Conservation (phyloP, 306 rosid species). For the Phaseolus lunatus region DNA sequence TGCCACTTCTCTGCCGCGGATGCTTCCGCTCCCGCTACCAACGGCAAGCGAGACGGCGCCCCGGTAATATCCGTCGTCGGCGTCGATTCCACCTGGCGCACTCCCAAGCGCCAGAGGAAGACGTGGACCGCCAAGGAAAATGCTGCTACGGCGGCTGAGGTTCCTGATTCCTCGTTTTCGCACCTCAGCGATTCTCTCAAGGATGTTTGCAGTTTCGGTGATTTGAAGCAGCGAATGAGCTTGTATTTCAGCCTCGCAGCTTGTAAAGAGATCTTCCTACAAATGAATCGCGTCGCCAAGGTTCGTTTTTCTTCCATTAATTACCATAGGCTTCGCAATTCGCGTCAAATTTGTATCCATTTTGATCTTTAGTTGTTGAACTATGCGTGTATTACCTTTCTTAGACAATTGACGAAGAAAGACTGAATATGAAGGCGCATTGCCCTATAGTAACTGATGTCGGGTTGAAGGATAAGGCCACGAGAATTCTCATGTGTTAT, state of each 20-base stretch:
- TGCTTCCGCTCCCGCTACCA: constrained; percentile 33
- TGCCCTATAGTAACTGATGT: constrained; percentile 87
- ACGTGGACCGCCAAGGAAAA: constrained; percentile 46
- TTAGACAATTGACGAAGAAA: constrained; percentile 83
- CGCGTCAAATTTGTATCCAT: background rate
- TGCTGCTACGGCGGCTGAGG: constrained; percentile 11
- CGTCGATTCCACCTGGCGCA: constrained; percentile 74
- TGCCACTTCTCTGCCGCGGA: constrained; percentile 54
- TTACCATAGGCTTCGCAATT: background rate
- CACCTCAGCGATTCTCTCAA: constrained; percentile 64
- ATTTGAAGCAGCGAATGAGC: constrained; percentile 76
- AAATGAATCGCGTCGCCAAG: constrained; percentile 75
- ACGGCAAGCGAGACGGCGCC: constrained; percentile 71
- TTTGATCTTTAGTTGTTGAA: background rate
- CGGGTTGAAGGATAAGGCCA: constrained; percentile 77
- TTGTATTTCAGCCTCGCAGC: constrained; percentile 66
- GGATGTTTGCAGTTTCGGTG: constrained; percentile 86
- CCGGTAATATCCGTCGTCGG: constrained; percentile 56
- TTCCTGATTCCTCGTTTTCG: constrained; percentile 55
- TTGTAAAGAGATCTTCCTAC: constrained; percentile 69
- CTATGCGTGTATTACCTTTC: constrained; percentile 18
- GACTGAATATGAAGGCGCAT: constrained; percentile 88
- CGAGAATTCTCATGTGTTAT: constrained; percentile 69
- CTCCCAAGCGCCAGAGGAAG: constrained; percentile 81
- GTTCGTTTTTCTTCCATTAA: constrained; percentile 52